Evolutionary conservation across 257 asterid species (phyloP).

Genomic region (Thymus mandschuricus): DNA sequence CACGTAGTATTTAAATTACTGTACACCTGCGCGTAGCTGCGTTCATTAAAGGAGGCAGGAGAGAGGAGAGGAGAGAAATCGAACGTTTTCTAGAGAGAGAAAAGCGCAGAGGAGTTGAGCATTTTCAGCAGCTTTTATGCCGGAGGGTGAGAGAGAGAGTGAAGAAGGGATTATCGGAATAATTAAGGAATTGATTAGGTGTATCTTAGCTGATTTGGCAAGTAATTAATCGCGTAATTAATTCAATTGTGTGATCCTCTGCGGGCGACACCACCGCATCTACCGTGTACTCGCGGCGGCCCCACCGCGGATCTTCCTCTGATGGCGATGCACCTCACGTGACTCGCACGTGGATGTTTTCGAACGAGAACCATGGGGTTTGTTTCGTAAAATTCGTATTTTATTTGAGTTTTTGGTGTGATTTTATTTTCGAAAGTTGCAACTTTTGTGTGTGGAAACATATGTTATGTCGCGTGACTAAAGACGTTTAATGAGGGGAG

Average conservation of each 20-base stretch:
- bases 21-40: background rate
- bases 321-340: constrained; percentile 37
- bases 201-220: constrained; percentile 31
- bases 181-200: constrained; percentile 12
- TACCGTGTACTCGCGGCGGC: constrained; percentile 22
- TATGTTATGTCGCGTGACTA: too few species aligned
- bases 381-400: background rate
- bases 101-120: constrained; percentile 24
- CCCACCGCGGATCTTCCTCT: constrained; percentile 28
- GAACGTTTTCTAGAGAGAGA: constrained; percentile 35
- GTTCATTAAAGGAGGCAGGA: constrained; percentile 11
- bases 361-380: background rate
- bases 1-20: background rate
- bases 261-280: constrained; percentile 35
- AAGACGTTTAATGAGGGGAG: too few species aligned
- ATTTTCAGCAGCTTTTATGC: constrained; percentile 32
- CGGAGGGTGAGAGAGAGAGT: constrained; percentile 10
- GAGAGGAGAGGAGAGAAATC: background rate
- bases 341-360: constrained; percentile 27
- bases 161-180: constrained; percentile 15
- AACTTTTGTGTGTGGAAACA: too few species aligned
- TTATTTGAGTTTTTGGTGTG: background rate
- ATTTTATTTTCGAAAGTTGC: background rate
- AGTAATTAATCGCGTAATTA: constrained; percentile 11
- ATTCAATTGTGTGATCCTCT: constrained; percentile 2